These are phyloP conservation scores for Miscanthus lutarioriparius DNA, from an alignment of 176 grass and related monocot genomes.

Conservation along the genomic window DNA sequence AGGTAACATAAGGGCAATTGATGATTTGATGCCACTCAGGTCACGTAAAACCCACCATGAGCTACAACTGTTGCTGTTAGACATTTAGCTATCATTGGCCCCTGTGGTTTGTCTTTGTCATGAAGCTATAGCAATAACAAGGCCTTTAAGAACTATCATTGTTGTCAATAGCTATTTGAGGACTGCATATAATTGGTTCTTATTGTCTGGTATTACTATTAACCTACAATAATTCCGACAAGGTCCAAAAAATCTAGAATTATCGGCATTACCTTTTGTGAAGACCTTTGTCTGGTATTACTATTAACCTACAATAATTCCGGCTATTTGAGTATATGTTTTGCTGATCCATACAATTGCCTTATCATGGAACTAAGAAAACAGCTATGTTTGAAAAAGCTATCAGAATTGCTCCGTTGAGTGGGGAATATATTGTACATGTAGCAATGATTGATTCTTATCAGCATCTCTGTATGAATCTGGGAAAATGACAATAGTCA, in stretches of 20 bases:
- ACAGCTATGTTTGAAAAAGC: background rate
- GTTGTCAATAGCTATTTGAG: too few species aligned
- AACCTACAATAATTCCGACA: background rate
- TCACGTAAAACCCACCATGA: background rate
- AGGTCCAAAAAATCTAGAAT: background rate
- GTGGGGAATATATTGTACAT: background rate
- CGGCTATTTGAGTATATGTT: too few species aligned
- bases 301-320: too few species aligned
- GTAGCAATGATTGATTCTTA: background rate
- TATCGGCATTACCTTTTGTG: background rate
- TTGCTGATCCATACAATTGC: background rate
- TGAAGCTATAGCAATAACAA: too few species aligned
- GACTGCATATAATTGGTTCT: background rate
- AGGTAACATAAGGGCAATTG: background rate
- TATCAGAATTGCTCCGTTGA: background rate
- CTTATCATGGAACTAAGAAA: background rate
- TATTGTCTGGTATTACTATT: constrained; percentile 13
- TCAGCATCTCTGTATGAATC: background rate
- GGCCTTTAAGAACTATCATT: too few species aligned
- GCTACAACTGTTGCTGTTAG: background rate
- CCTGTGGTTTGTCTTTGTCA: too few species aligned
- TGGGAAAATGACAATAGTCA: constrained; percentile 25
- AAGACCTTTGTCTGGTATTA: too few species aligned
- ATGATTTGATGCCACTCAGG: background rate
- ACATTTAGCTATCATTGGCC: too few species aligned